Evolutionary conservation across 371 early-diverging fungal species (phyloP), one percentile per base, ranked within the genome.

Genomic region (Mortierella sp.): DNA sequence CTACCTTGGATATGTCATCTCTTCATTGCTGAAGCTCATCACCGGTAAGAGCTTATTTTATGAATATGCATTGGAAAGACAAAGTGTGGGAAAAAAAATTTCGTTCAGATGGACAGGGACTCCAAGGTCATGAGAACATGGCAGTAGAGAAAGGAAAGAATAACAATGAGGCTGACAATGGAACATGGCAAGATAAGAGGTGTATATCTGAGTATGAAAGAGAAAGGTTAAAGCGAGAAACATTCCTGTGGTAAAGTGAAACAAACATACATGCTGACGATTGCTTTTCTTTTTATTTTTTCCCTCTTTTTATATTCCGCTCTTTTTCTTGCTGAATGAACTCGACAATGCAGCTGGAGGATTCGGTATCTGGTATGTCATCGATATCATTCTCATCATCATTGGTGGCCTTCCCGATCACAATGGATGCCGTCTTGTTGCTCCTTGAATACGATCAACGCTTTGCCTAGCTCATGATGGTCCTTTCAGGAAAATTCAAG

Each of bases 1-100:
- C 86, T 90, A 90, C 66, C 86, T 90, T 31, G 89, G 89, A 22
- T 88, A 89, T 40, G 76, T 89, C 42, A 83, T 89, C 79, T 75
- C 86, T 26, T 82, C 86, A 40, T 59, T 89, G 26, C 71, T 83
- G 62, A 78, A 71, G 63, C 61, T 80, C 35, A 55, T 59, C 31
- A 83, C 78, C 19, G 78, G 78, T 77, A 72, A 26, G 67, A 13
- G 15, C 15, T 22, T 26, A 0, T 61, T 26, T n/a, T 26, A 12
- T 35, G 28, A 37, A 37, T 47, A 28, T 10, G 26, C 22, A 55
- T 31, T 15, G n/a, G 19, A 2, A 34, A 9, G 35, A 26, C 31
- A 2, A 22, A 26, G 22, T 35, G 32, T 35, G 47, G 55, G 60
- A 54, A 32, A 42, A 47, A 32, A 59, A 42, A 66, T 40, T 57